Base-by-base conservation (phyloP, 768 basidiomycete species). In the Hebeloma cylindrosporum region DNA sequence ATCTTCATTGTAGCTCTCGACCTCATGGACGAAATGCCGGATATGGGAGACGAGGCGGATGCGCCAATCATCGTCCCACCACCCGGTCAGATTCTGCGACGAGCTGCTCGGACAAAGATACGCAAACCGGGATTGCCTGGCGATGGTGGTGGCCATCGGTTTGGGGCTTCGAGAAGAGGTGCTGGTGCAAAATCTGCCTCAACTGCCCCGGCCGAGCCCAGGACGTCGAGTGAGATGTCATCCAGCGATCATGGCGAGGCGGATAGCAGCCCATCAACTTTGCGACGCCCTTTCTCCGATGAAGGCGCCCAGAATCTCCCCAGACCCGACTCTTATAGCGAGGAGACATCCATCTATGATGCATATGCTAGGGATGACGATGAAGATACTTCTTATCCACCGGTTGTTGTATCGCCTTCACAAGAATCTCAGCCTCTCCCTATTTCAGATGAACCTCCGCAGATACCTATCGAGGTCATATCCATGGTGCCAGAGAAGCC, bases 71-170 rank as follows among this genome's bases (percentile, higher is more conserved):
- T 96, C 49, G 80, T 88, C 14, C 88, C 91, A 33, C 86, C 83
- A 18, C 92, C 91, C 1, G 89, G 89, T 5, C 88, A 84, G 63
- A 92, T 93, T 54, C 75, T 99, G 9, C 87, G 93, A 16, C 86
- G 96, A 27, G 81, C 93, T 7, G 93, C 93, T 3, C 82, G 95
- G 10, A 99, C 96, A 1, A 93, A 93, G 71, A 96, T 98, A 55
- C 85, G 95, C 26, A 99, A 98, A 69, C 73, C 83, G 10, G 78
- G 80, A 4, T 63, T 85, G 5, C 74, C 79, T 10, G 88, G 82
- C 17, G 90, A 88, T 64, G 88, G 86, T 8, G 82, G 79, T 25
- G 88, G 88, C 2, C 90, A 90, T 73, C 84, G 92, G 8, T 94
- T 94, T 66, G 75, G 77, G 26, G 65, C 79, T 18, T 67, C 71